Evolutionary conservation across 1,284 basidiomycete genomes (phyloP).

Genomic region (Thecaphora thlaspeos): DNA sequence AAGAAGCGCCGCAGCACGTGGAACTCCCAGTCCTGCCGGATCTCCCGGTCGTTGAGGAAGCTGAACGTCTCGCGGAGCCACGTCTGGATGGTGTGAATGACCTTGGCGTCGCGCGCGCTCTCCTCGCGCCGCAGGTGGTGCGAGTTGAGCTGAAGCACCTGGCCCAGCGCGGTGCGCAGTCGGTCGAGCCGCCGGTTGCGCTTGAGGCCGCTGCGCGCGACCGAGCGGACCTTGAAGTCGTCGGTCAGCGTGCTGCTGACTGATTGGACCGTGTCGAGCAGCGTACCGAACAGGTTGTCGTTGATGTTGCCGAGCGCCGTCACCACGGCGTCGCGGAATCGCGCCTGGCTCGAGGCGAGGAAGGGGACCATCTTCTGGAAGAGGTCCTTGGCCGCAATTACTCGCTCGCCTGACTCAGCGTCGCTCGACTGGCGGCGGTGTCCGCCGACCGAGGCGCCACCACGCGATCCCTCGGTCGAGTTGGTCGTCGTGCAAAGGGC

Average conservation of each 20-base stretch:
- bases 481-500: slow-evolving; percentile 71
- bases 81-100: slow-evolving; percentile 75
- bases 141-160: slow-evolving; percentile 83
- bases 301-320: slow-evolving; percentile 84
- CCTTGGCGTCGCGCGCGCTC: slow-evolving; percentile 67
- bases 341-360: slow-evolving; percentile 77
- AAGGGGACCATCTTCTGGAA: slow-evolving; percentile 84
- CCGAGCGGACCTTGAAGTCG: slow-evolving; percentile 63
- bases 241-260: slow-evolving; percentile 80
- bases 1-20: slow-evolving; percentile 84
- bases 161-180: slow-evolving; percentile 82
- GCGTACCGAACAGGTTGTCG: slow-evolving; percentile 71
- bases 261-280: slow-evolving; percentile 78
- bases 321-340: slow-evolving; percentile 81
- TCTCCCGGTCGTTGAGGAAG: slow-evolving; percentile 71
- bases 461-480: slow-evolving; percentile 44
- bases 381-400: slow-evolving; percentile 71
- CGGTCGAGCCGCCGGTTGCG: slow-evolving; percentile 74
- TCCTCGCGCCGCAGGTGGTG: slow-evolving; percentile 73
- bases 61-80: slow-evolving; percentile 80
- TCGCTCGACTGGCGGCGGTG: slow-evolving; percentile 74
- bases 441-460: slow-evolving; percentile 66
- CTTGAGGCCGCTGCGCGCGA: slow-evolving; percentile 32
- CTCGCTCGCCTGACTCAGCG: slow-evolving; percentile 64
- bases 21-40: slow-evolving; percentile 74